phyloP scores from a whole-genome alignment of 345 rosid genomes.

The Gossypium australe region DNA sequence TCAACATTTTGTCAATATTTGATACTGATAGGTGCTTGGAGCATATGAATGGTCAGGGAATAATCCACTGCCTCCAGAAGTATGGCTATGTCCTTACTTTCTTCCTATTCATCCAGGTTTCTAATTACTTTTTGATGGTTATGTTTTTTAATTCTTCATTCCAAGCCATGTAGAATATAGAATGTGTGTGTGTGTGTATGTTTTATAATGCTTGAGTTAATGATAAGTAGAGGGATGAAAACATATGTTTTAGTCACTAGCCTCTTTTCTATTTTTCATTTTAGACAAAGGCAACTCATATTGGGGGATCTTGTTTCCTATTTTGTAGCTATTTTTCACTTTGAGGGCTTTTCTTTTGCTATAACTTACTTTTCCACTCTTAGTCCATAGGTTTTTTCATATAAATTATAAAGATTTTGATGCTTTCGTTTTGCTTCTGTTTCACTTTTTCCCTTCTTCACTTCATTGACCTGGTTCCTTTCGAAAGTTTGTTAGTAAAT shows the following conservation, averaged over 20 bases:
- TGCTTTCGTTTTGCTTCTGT: neutral
- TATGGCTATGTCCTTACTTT: conserved; percentile 86
- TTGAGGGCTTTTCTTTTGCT: neutral
- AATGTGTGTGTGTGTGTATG: neutral
- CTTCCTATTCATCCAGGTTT: conserved; percentile 90
- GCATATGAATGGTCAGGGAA: conserved; percentile 93
- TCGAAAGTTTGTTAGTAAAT: neutral
- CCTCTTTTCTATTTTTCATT: neutral
- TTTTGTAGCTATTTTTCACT: neutral
- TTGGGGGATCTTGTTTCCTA: neutral
- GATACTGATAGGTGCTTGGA: conserved; percentile 66
- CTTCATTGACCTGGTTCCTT: neutral
- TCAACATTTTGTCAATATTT: conserved; percentile 12
- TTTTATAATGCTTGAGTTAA: neutral
- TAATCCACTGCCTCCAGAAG: conserved; percentile 95
- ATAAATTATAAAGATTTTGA: neutral
- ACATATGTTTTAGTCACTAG: neutral
- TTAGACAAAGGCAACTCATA: no score
- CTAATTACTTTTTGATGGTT: neutral
- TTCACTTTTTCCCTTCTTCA: neutral
- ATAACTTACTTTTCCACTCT: neutral
- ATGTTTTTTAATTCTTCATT: neutral
- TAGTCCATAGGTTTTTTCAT: neutral
- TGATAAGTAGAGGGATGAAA: neutral
- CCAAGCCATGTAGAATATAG: neutral